phyloP scores from a whole-genome alignment of 2,329 filamentous ascomycete genomes.

The Phaeosphaeriaceae sp. region DNA sequence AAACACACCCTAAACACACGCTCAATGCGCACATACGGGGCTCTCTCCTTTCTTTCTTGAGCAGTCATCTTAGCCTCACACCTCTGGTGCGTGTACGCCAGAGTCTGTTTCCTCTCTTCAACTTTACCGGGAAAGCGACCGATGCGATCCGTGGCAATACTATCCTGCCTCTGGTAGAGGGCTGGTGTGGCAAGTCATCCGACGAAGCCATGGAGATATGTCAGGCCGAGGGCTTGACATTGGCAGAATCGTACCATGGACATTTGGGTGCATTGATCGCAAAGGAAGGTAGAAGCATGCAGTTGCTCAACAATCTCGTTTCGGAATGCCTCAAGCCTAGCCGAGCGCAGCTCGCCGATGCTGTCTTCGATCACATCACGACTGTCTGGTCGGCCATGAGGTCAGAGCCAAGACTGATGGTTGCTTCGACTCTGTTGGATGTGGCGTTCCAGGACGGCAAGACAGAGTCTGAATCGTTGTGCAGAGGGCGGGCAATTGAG shows the following conservation, averaged over 20 bases:
- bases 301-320: constrained; percentile 61
- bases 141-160: constrained; percentile 75
- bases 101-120: constrained; percentile 74
- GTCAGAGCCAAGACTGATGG: constrained; percentile 63
- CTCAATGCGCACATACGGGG: constrained; percentile 69
- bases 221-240: constrained; percentile 56
- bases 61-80: constrained; percentile 73
- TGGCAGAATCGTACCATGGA: constrained; percentile 59
- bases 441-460: constrained; percentile 58
- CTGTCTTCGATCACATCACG: constrained; percentile 73
- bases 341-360: constrained; percentile 64
- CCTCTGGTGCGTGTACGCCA: constrained; percentile 74
- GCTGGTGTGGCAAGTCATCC: constrained; percentile 68
- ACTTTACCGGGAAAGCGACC: constrained; percentile 74
- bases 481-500: constrained; percentile 67
- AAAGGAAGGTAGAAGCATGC: constrained; percentile 65
- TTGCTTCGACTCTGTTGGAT: constrained; percentile 69
- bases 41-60: constrained; percentile 73
- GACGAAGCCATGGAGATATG: constrained; percentile 61
- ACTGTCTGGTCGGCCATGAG: constrained; percentile 78
- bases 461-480: constrained; percentile 46
- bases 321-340: constrained; percentile 51
- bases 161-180: constrained; percentile 75
- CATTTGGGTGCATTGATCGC: constrained; percentile 62
- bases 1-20: constrained; percentile 27